A percentile compares a stretch with the other conserved stretches of the same genome.
These are phyloP conservation scores for Melastoma candidum DNA, from an alignment of 441 rosid genomes.

Conservation along the genomic window DNA sequence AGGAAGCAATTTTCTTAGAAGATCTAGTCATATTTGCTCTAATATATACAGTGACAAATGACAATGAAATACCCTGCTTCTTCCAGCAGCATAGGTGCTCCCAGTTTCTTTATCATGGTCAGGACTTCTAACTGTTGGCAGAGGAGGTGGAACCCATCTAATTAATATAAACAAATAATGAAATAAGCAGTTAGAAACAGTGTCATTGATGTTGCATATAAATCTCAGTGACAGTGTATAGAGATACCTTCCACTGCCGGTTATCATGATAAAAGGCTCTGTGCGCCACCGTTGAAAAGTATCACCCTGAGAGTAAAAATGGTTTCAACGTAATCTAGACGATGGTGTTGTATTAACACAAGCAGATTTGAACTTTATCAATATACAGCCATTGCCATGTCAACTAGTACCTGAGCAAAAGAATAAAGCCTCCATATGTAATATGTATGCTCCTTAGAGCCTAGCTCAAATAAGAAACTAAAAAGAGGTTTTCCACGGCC, in stretches of 20 bases:
- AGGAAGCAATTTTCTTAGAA: slow-evolving; percentile 14
- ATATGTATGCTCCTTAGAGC: slow-evolving; percentile 93
- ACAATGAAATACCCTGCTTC: slow-evolving; percentile 68
- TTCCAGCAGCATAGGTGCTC: slow-evolving; percentile 86
- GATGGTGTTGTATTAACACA: neutral
- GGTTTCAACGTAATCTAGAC: slow-evolving; percentile 1
- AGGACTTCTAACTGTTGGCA: slow-evolving; percentile 58
- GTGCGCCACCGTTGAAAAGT: slow-evolving; percentile 98
- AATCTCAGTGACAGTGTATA: slow-evolving; percentile 11
- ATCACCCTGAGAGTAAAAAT: slow-evolving; percentile 57
- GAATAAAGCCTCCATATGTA: slow-evolving; percentile 71
- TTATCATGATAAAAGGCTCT: slow-evolving; percentile 97
- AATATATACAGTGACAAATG: neutral
- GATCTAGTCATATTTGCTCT: slow-evolving; percentile 1
- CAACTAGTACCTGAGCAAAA: slow-evolving; percentile 57
- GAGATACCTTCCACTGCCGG: slow-evolving; percentile 93
- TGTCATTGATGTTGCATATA: neutral
- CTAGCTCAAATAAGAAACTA: slow-evolving; percentile 86
- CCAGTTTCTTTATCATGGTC: slow-evolving; percentile 85
- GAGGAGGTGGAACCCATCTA: slow-evolving; percentile 92
- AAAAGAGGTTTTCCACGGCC: slow-evolving; percentile 96
- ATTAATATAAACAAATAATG: slow-evolving; percentile 10
- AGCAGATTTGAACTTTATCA: no score
- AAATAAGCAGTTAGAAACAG: slow-evolving; percentile 2
- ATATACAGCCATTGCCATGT: no score